Evolutionary conservation across 169 alveolate species (phyloP).

Genomic region (Cytauxzoon felis): DNA sequence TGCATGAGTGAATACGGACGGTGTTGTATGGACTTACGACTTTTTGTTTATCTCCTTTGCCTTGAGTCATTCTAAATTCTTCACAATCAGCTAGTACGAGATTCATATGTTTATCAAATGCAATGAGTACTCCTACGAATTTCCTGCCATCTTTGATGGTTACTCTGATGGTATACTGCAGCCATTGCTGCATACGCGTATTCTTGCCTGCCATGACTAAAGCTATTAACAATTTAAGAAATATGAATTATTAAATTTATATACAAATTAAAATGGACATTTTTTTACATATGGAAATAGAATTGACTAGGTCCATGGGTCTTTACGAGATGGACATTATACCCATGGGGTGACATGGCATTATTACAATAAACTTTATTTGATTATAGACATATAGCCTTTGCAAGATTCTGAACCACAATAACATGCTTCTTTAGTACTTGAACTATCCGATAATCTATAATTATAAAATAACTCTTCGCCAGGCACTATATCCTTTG

Average conservation of each 20-base stretch:
- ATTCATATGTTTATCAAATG: slow-evolving; percentile 98
- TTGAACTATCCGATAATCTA: slow-evolving; percentile 29
- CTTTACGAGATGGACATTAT: too few species aligned
- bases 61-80: slow-evolving; percentile 91
- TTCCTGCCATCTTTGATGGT: slow-evolving; percentile 91
- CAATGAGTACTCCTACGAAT: slow-evolving; percentile 96
- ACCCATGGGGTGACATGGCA: too few species aligned
- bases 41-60: slow-evolving; percentile 42
- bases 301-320: too few species aligned
- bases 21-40: slow-evolving; percentile 5
- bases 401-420: slow-evolving; percentile 40
- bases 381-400: slow-evolving; percentile 43
- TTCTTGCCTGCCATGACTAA: slow-evolving; percentile 70
- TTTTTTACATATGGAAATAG: too few species aligned
- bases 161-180: slow-evolving; percentile 93
- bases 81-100: slow-evolving; percentile 95
- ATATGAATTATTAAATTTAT: too few species aligned
- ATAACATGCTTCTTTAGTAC: slow-evolving; percentile 23
- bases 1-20: neutral
- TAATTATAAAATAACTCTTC: slow-evolving; percentile 49
- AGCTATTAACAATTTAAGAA: slow-evolving; percentile 2
- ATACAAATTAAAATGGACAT: too few species aligned
- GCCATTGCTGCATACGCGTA: slow-evolving; percentile 92
- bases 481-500: slow-evolving; percentile 66
- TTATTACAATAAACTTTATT: neutral